Evolutionary conservation across 192 early-diverging fungal genomes (phyloP).

Genomic region (Backusella parvicylindrica): DNA sequence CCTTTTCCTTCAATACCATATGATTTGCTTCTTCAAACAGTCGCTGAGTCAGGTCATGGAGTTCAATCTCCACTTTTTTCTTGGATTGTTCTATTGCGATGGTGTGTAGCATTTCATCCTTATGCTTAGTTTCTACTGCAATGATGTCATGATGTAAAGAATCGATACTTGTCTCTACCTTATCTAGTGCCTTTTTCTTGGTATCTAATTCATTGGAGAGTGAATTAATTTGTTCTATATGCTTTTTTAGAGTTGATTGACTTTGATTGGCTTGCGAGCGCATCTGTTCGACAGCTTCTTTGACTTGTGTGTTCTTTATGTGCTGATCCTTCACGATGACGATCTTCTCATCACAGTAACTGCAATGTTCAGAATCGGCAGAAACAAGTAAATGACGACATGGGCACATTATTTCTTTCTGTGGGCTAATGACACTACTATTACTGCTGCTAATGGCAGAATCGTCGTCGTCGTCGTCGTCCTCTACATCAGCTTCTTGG

Average conservation of each 20-base stretch:
- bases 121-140: constrained; percentile 61
- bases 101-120: constrained; percentile 74
- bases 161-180: background rate
- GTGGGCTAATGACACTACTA: background rate
- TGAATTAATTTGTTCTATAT: background rate
- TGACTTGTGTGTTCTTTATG: background rate
- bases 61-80: constrained; percentile 80
- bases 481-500: background rate
- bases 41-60: constrained; percentile 81
- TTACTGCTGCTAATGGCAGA: constrained; percentile 1
- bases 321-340: background rate
- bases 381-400: constrained; percentile 12
- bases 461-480: background rate
- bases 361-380: background rate
- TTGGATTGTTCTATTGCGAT: constrained; percentile 82
- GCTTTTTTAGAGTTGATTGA: background rate
- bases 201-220: background rate
- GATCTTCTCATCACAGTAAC: constrained; percentile 8
- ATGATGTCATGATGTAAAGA: constrained; percentile 57
- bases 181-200: background rate
- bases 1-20: constrained; percentile 74
- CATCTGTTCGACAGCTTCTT: background rate
- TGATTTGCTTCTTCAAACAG: constrained; percentile 90
- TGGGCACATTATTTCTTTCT: background rate
- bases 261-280: background rate